Percentiles rank a stretch among this genome's conserved stretches.
These are phyloP conservation scores for Coccomyxa subellipsoidea DNA, from an alignment of 163 green algal genomes.

Conservation along the genomic window DNA sequence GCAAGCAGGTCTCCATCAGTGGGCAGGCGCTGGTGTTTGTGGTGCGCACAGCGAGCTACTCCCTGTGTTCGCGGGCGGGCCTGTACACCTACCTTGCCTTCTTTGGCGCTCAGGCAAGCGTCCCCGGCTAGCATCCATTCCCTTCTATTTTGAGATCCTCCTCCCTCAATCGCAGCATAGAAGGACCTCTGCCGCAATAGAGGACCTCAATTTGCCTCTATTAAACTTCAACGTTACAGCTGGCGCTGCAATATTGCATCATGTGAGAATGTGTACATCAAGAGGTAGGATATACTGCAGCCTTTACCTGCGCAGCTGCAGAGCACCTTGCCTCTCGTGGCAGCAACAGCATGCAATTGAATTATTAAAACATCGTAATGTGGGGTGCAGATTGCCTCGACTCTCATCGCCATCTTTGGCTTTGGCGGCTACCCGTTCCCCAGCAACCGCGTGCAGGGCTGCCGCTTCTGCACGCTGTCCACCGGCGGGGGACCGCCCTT, in stretches of 20 bases:
- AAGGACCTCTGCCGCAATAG: neutral
- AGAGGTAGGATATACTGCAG: too few species aligned
- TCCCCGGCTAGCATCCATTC: too few species aligned
- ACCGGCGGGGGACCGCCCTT: conserved; percentile 38
- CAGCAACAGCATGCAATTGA: neutral
- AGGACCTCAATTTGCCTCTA: neutral
- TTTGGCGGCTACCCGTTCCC: conserved; percentile 67
- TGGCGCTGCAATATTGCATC: neutral
- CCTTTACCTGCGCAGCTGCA: too few species aligned
- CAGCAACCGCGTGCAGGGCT: conserved; percentile 32
- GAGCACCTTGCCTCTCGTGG: neutral
- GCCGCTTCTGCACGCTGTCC: conserved; percentile 59
- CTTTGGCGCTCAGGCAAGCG: conserved; percentile 60
- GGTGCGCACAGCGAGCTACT: conserved; percentile 63
- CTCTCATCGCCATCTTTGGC: conserved; percentile 66
- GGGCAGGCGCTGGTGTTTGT: conserved; percentile 83
- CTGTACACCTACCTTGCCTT: conserved; percentile 75
- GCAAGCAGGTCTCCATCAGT: conserved; percentile 62
- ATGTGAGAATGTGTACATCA: too few species aligned
- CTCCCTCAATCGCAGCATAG: neutral
- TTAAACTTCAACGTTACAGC: neutral
- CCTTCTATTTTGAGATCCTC: too few species aligned
- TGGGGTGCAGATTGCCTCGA: conserved; percentile 28
- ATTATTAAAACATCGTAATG: neutral
- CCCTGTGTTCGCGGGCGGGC: conserved; percentile 52